Base-by-base conservation (phyloP, 2,329 filamentous ascomycete species). In the Fusarium sp. region DNA sequence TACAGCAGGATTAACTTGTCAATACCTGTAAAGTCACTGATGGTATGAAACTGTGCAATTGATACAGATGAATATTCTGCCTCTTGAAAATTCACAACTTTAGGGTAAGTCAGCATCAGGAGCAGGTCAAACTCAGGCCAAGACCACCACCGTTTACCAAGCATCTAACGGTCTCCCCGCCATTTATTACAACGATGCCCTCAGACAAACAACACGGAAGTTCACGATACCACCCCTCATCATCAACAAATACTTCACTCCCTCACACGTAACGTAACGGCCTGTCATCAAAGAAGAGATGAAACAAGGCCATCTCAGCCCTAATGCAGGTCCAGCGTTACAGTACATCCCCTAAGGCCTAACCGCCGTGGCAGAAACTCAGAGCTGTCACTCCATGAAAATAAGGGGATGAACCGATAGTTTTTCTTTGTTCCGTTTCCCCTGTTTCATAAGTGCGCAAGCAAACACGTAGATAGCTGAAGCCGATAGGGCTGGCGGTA, bases 261-360 rank as follows among this genome's bases (percentile, higher is more conserved):
- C 52, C 44, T 36, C 35, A 22, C 49, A 62, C 25, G 25, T 38
- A 42, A 22, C 33, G 29, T 38, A 42, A 22, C 33, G 29, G 41
- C 44, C 36, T 59, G 55, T 62, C 47, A 59, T 55, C 55, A 59
- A 47, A 55, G 52, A 42, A 50, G 35, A 22, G 25, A 66, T 66
- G 60, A 58, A 70, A 72, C 69, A 57, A 33, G 41, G 38, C 33
- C 35, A 53, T 38, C 42, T n/a, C 46, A 41, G 45, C 44, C 52
- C 38, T 54, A 33, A 72, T 50, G 65, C 65, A 66, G 65, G 55
- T 62, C 65, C 69, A 72, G 36, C 55, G 20, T 36, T 49, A 36
- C 25, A 57, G 49, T 17, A 39, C 35, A 36, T 36, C 35, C 22
- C 4, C 35, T 13, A 36, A 36, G 3, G 13, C 55, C 45, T 67